A percentile compares a stretch with the other conserved stretches of the same genome.
phyloP scores from a whole-genome alignment of 176 grass and related monocot species.

The Eleusine coracana region DNA sequence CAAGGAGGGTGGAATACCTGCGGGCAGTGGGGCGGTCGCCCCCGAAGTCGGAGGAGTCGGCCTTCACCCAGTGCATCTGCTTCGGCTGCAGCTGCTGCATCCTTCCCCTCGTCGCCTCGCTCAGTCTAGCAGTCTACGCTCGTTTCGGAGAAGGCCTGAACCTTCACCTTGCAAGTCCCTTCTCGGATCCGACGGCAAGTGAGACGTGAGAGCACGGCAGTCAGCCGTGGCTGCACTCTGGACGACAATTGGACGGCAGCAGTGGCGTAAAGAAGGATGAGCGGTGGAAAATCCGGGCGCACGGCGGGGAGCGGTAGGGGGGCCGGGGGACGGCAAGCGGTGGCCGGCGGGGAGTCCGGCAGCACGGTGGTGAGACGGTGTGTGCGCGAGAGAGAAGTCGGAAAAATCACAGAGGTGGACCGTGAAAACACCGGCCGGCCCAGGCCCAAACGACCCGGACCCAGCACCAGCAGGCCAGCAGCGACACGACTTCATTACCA shows the following conservation, averaged over 20 bases:
- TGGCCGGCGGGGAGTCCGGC: conserved; percentile 17
- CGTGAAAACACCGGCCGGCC: neutral
- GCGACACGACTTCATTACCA: conserved; percentile 28
- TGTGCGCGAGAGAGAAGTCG: neutral
- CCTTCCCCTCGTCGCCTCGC: neutral
- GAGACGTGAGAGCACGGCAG: neutral
- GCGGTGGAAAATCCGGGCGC: neutral
- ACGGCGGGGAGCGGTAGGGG: neutral
- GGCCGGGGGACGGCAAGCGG: neutral
- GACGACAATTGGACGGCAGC: neutral
- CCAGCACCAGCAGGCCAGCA: neutral
- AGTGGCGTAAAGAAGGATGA: too few species aligned
- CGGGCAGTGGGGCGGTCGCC: conserved; percentile 63
- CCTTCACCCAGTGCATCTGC: conserved; percentile 83
- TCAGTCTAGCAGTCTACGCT: neutral
- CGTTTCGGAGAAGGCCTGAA: neutral
- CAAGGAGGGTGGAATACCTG: conserved; percentile 53
- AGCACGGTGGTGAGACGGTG: neutral
- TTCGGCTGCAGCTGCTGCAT: conserved; percentile 41
- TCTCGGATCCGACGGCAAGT: neutral
- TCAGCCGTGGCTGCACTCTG: neutral
- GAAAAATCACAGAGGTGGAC: conserved; percentile 2
- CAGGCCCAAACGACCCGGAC: neutral
- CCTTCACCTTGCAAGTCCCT: neutral
- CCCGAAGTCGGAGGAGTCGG: conserved; percentile 80